A percentile compares a stretch with the other conserved stretches of the same genome.
phyloP scores from a whole-genome alignment of 306 rosid species.

The apple (Malus domestica) region ASM211411v1 NC_041794.1:36381501-36382000 shows the following conservation, averaged over 20 bases:
- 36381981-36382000: neutral
- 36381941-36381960: neutral
- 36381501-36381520: neutral
- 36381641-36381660: constrained; percentile 6
- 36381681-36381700: neutral
- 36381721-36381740: neutral
- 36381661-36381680: neutral
- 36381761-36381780: constrained; percentile 78
- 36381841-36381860: constrained; percentile 93
- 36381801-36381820: constrained; percentile 40
- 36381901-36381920: neutral
- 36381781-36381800: constrained; percentile 85
- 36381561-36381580: constrained; percentile 86
- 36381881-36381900: neutral
- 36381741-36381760: constrained; percentile 71
- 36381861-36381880: constrained; percentile 2
- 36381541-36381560: constrained; percentile 52
- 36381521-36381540: neutral
- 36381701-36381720: neutral
- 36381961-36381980: constrained; percentile 13
- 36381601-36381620: constrained; percentile 76
- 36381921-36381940: neutral
- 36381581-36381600: constrained; percentile 79
- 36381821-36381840: constrained; percentile 28
- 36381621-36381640: constrained; percentile 97